phyloP scores from a whole-genome alignment of 1,284 basidiomycete species.

The Earliella scabrosa region DNA sequence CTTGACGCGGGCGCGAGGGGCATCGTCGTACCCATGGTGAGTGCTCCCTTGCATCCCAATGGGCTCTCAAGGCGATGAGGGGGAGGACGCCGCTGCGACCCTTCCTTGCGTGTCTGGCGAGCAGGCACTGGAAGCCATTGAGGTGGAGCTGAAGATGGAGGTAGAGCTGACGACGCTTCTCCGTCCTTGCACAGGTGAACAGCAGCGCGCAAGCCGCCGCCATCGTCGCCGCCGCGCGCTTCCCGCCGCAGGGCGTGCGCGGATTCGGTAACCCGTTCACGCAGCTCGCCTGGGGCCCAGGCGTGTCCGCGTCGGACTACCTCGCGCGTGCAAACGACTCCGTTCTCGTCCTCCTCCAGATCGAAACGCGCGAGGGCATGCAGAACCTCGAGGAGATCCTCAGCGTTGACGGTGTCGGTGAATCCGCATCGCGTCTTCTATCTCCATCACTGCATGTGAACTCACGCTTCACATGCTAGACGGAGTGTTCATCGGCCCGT shows the following conservation, averaged over 20 bases:
- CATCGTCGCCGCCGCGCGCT: conserved; percentile 57
- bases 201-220: conserved; percentile 59
- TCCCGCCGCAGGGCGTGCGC: conserved; percentile 59
- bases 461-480: too few relatives aligned
- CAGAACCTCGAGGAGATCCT: conserved; percentile 66
- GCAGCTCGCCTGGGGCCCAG: conserved; percentile 52
- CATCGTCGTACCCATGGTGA: conserved; percentile 67
- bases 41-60: conserved; percentile 4
- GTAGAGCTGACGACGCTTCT: background rate
- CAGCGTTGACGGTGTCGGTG: conserved; percentile 65
- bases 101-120: too few relatives aligned
- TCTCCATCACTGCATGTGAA: too few relatives aligned
- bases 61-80: too few relatives aligned
- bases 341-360: conserved; percentile 67
- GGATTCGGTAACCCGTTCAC: conserved; percentile 69
- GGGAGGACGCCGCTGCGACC: too few relatives aligned
- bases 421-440: conserved; percentile 16
- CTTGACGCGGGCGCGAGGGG: conserved; percentile 68
- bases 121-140: background rate
- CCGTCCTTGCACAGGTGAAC: conserved; percentile 53
- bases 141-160: too few relatives aligned
- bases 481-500: conserved; percentile 70
- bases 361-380: conserved; percentile 65
- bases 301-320: conserved; percentile 52
- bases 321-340: conserved; percentile 58